Evolutionary conservation across 2,329 filamentous ascomycete genomes (phyloP).

Genomic region (Fusarium sp.): DNA sequence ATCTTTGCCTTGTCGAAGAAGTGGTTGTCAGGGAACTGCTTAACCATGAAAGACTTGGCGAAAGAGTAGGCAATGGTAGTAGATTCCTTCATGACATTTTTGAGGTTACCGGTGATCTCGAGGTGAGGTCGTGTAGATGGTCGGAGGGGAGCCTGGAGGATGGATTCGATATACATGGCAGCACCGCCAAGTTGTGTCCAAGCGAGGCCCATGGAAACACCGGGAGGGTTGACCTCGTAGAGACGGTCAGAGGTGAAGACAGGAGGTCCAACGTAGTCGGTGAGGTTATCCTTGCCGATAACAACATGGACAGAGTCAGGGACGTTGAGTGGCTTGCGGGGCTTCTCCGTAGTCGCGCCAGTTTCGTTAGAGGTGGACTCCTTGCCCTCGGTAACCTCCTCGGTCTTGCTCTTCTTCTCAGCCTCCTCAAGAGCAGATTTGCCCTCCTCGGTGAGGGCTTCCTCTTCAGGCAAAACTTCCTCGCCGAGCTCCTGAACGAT

Average conservation of each 20-base stretch:
- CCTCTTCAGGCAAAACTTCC: constrained; percentile 80
- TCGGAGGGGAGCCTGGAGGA: constrained; percentile 84
- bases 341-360: constrained; percentile 66
- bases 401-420: constrained; percentile 77
- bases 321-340: constrained; percentile 81
- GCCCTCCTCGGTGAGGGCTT: constrained; percentile 85
- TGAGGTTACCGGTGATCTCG: constrained; percentile 93
- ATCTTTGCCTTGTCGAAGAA: constrained; percentile 97
- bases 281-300: constrained; percentile 89
- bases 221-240: constrained; percentile 91
- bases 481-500: constrained; percentile 96
- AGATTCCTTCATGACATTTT: constrained; percentile 98
- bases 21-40: constrained; percentile 85
- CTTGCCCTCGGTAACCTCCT: constrained; percentile 59
- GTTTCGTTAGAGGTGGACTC: constrained; percentile 49
- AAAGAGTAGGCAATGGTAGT: constrained; percentile 96
- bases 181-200: constrained; percentile 98
- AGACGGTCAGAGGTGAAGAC: constrained; percentile 95
- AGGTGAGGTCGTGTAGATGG: constrained; percentile 79
- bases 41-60: constrained; percentile 87
- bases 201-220: constrained; percentile 96
- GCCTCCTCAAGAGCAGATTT: constrained; percentile 79
- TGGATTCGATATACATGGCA: constrained; percentile 96
- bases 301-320: constrained; percentile 87
- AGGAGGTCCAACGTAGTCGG: constrained; percentile 96